Evolutionary conservation across 1,139 yeast genomes (phyloP).

Genomic region (Kurtzmaniella quercitrusa): DNA sequence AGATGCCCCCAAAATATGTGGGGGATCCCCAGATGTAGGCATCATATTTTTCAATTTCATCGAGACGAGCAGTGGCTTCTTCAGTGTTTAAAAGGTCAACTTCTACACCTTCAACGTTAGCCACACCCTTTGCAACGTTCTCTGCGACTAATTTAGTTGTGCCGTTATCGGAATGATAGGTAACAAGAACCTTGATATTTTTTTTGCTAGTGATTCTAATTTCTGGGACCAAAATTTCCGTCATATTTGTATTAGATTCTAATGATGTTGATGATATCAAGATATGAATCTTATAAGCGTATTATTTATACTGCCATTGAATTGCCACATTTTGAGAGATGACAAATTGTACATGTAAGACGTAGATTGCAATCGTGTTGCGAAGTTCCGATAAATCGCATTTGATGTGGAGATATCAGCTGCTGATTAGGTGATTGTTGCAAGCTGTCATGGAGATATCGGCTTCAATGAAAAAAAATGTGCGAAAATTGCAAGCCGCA

Average conservation of each 20-base stretch:
- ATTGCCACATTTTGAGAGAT: no score
- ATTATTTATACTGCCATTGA: no score
- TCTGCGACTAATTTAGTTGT: constrained; percentile 9
- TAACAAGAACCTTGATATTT: constrained; percentile 5
- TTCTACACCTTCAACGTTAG: background rate
- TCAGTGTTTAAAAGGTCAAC: constrained; percentile 6
- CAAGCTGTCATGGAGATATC: background rate
- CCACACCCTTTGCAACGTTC: constrained; percentile 4
- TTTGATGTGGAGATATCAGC: no score
- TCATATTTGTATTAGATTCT: background rate
- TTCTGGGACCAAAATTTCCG: background rate
- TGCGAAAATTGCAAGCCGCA: background rate
- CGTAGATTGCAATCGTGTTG: no score
- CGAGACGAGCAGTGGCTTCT: constrained; percentile 7
- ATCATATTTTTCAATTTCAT: constrained; percentile 6
- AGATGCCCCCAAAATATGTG: constrained; percentile 10
- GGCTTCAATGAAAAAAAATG: background rate
- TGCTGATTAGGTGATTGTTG: no score
- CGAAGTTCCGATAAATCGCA: no score
- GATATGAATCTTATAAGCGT: background rate
- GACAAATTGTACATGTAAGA: no score
- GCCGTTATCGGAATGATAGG: constrained; percentile 7
- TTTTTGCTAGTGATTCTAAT: background rate
- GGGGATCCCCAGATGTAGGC: constrained; percentile 9
- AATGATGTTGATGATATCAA: background rate